A percentile compares a stretch with the other conserved stretches of the same genome.
Evolutionary conservation across 495 filamentous ascomycete genomes (phyloP).

Genomic region (Jackrogersella multiformis): DNA sequence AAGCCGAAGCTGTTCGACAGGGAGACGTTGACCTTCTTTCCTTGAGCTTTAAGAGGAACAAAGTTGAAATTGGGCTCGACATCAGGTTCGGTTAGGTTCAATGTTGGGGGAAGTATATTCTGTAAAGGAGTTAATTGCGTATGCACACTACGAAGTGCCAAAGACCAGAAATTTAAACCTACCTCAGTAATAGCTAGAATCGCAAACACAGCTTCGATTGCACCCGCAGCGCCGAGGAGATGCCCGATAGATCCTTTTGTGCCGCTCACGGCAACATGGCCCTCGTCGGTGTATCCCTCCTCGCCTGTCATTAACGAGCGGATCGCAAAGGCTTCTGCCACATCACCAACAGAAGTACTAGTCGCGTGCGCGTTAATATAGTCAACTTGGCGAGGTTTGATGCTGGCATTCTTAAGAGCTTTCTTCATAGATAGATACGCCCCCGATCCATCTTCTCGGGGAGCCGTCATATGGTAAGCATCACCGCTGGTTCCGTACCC

Average conservation of each 20-base stretch:
- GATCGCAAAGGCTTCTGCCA: slow-evolving; percentile 88
- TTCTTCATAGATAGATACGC: slow-evolving; percentile 85
- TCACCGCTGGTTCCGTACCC: slow-evolving; percentile 91
- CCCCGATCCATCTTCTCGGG: slow-evolving; percentile 80
- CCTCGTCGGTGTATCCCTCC: slow-evolving; percentile 68
- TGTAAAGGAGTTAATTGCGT: slow-evolving; percentile 51
- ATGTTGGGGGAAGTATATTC: slow-evolving; percentile 85
- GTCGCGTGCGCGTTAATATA: slow-evolving; percentile 98
- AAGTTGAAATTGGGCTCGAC: slow-evolving; percentile 88
- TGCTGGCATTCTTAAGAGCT: slow-evolving; percentile 75
- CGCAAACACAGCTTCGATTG: slow-evolving; percentile 86
- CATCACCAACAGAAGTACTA: slow-evolving; percentile 83
- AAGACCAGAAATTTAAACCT: slow-evolving; percentile 46
- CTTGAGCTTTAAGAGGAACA: slow-evolving; percentile 74
- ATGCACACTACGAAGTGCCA: not conserved
- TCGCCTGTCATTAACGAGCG: slow-evolving; percentile 77
- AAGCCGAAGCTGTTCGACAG: slow-evolving; percentile 98
- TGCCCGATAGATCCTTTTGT: slow-evolving; percentile 95
- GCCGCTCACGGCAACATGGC: slow-evolving; percentile 83
- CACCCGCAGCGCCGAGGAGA: slow-evolving; percentile 88
- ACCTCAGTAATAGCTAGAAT: slow-evolving; percentile 80
- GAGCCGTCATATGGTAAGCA: slow-evolving; percentile 92
- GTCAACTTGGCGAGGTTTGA: slow-evolving; percentile 76
- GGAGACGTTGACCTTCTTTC: slow-evolving; percentile 74
- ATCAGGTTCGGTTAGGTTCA: slow-evolving; percentile 77